Evolutionary conservation across 768 basidiomycete species (phyloP).

Genomic region (Lactifluus piperatus): DNA sequence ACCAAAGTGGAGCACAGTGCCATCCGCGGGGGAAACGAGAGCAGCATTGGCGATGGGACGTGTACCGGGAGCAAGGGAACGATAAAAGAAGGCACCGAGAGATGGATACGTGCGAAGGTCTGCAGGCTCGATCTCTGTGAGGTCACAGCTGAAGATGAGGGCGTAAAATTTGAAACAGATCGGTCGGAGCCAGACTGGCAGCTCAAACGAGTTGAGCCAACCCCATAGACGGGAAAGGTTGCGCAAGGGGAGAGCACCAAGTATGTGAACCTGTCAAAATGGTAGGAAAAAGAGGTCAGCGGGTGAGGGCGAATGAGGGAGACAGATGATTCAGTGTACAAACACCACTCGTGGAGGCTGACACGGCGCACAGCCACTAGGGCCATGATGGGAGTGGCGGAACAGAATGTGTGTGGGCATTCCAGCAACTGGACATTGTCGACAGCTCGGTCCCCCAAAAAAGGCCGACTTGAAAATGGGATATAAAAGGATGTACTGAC

Average conservation of each 20-base stretch:
- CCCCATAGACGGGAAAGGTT: conserved; percentile 98
- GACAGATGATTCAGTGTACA: neutral
- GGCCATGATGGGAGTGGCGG: neutral
- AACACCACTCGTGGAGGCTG: neutral
- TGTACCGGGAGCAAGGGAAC: conserved; percentile 70
- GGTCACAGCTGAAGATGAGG: conserved; percentile 85
- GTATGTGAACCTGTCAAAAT: conserved; percentile 75
- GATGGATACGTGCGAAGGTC: conserved; percentile 76
- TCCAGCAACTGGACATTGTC: neutral
- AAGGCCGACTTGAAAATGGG: neutral
- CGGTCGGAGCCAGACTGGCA: conserved; percentile 94
- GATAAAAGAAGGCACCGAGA: conserved; percentile 95
- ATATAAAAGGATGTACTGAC: conserved; percentile 38
- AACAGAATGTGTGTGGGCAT: neutral
- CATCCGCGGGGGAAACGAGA: conserved; percentile 92
- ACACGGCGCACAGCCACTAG: neutral
- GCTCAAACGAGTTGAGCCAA: conserved; percentile 84
- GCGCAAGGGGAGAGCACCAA: conserved; percentile 89
- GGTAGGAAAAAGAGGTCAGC: neutral
- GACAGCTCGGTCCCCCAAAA: neutral
- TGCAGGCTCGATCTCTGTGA: conserved; percentile 76
- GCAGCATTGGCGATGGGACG: conserved; percentile 53
- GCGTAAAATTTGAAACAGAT: conserved; percentile 82
- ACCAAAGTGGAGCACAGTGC: conserved; percentile 87
- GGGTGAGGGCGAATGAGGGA: neutral